These are phyloP conservation scores for Taphrina deformans DNA, from an alignment of 1,139 yeast genomes.

Conservation along the genomic window DNA sequence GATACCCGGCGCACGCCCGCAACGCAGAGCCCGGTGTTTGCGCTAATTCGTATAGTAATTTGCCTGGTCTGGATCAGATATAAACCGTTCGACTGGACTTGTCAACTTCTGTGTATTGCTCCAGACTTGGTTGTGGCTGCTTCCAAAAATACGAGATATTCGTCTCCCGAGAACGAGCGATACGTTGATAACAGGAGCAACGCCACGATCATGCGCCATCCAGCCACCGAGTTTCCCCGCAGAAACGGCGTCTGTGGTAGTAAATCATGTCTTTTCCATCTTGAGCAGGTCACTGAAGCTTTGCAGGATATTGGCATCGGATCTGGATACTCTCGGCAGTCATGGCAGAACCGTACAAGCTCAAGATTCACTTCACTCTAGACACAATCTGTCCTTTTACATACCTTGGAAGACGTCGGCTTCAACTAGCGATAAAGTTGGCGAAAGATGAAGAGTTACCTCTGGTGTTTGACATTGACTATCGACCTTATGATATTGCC, in stretches of 20 bases:
- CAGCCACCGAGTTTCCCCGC: slow-evolving; percentile 3
- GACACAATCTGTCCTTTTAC: slow-evolving; percentile 31
- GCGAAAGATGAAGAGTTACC: slow-evolving; percentile 8
- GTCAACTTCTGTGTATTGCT: not conserved
- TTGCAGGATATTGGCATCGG: too few species aligned
- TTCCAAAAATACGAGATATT: not conserved
- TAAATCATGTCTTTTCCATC: too few species aligned
- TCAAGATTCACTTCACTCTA: slow-evolving; percentile 55
- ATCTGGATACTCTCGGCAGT: too few species aligned
- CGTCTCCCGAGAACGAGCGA: not conserved
- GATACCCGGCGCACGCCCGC: too few species aligned
- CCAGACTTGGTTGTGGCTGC: not conserved
- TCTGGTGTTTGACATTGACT: not conserved
- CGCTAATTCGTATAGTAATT: too few species aligned
- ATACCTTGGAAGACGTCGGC: slow-evolving; percentile 24
- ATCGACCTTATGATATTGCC: slow-evolving; percentile 19
- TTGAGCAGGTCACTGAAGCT: too few species aligned
- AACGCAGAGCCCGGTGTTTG: too few species aligned
- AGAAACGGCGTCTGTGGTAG: too few species aligned
- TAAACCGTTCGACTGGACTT: not conserved
- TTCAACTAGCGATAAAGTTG: slow-evolving; percentile 1
- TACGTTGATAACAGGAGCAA: not conserved
- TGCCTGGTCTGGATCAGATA: too few species aligned
- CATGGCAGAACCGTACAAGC: not conserved
- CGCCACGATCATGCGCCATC: not conserved